phyloP scores from a whole-genome alignment of 306 rosid genomes.

The Lithocarpus polystachyus region DNA sequence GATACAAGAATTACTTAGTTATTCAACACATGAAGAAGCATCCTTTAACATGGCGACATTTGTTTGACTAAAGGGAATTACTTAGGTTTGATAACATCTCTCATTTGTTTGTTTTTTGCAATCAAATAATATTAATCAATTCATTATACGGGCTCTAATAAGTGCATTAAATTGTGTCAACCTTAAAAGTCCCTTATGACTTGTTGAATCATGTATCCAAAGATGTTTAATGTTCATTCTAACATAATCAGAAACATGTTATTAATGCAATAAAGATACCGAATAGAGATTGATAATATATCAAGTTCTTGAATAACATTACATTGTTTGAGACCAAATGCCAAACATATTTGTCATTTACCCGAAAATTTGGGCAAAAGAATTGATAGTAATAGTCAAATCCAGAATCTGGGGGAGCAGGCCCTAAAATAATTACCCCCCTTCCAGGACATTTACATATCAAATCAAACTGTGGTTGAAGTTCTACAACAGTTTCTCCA shows the following conservation, averaged over 20 bases:
- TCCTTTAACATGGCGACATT: background rate
- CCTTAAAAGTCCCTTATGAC: background rate
- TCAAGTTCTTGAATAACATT: background rate
- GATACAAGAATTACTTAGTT: background rate
- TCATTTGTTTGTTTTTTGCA: background rate
- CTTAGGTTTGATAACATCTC: background rate
- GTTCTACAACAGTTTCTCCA: slow-evolving; percentile 38
- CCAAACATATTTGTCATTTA: slow-evolving; percentile 42
- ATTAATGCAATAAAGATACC: background rate
- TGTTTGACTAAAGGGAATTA: background rate
- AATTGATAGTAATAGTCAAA: slow-evolving; percentile 65
- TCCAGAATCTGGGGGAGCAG: slow-evolving; percentile 52
- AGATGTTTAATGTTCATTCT: background rate
- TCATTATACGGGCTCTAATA: background rate
- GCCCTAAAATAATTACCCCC: slow-evolving; percentile 60
- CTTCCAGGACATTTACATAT: slow-evolving; percentile 49
- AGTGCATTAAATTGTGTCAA: background rate
- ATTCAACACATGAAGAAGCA: background rate
- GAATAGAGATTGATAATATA: background rate
- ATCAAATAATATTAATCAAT: background rate
- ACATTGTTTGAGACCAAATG: background rate
- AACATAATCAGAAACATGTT: background rate
- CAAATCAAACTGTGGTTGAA: slow-evolving; percentile 49
- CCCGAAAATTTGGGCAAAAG: slow-evolving; percentile 57
- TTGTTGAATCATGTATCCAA: background rate